Conservation (phyloP, 2,329 filamentous ascomycete species). For the Ceratocystis lukuohia region DNA sequence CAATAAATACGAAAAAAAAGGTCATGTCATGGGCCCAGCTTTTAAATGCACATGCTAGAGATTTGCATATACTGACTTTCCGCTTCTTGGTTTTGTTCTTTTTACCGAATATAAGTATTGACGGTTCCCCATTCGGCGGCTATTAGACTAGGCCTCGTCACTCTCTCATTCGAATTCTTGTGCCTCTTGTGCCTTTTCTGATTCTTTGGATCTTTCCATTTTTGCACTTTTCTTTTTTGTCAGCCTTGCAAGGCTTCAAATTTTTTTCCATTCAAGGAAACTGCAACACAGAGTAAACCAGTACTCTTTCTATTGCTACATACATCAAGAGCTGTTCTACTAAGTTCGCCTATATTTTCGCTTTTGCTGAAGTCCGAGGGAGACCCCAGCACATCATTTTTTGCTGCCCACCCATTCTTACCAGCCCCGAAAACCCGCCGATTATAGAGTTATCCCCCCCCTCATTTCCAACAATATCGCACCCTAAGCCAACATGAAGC, state of each 20-base stretch:
- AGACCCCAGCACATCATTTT: no score
- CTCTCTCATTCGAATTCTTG: neutral
- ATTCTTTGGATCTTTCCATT: no score
- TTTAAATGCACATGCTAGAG: no score
- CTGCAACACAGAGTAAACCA: neutral
- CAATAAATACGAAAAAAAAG: neutral
- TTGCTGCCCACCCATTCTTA: no score
- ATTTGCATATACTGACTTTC: neutral
- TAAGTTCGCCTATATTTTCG: no score
- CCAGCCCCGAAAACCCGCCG: no score
- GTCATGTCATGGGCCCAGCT: no score
- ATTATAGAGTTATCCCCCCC: neutral
- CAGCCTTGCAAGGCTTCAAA: neutral
- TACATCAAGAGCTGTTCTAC: neutral
- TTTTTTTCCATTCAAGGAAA: neutral
- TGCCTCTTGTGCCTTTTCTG: no score
- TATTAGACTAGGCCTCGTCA: neutral
- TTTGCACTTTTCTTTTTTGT: neutral
- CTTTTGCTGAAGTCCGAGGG: no score
- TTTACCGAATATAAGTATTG: neutral
- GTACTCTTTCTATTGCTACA: neutral
- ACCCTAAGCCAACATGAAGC: constrained; percentile 56
- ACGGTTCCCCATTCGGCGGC: neutral
- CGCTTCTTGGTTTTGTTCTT: neutral
- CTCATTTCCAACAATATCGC: neutral